Conservation (phyloP, 2,329 filamentous ascomycete genomes). For the Fusarium nygamai region DNA sequence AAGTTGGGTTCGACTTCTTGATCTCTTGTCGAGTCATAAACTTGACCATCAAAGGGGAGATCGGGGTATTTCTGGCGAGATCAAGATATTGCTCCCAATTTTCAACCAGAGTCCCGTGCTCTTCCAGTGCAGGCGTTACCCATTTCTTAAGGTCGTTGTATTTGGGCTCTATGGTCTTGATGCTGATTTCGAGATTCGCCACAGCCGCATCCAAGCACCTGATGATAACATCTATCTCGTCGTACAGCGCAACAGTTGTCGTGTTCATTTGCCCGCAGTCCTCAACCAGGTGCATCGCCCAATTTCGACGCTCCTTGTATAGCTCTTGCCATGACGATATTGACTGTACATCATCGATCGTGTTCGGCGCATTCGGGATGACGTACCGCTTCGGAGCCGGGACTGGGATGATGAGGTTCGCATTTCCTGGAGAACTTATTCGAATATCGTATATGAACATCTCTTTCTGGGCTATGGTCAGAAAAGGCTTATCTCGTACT, state of each 20-base stretch:
- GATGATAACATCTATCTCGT: constrained; percentile 79
- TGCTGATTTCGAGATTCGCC: constrained; percentile 81
- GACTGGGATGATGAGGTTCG: constrained; percentile 58
- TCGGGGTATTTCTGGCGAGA: constrained; percentile 70
- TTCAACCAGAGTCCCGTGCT: constrained; percentile 71
- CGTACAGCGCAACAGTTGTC: constrained; percentile 71
- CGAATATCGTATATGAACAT: constrained; percentile 92
- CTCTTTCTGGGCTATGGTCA: constrained; percentile 69
- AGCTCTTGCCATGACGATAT: constrained; percentile 89
- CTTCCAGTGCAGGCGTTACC: constrained; percentile 72
- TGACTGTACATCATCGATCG: constrained; percentile 80
- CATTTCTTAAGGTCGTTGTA: constrained; percentile 76
- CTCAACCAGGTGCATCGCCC: constrained; percentile 77
- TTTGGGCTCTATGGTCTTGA: constrained; percentile 76
- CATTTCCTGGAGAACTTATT: constrained; percentile 64
- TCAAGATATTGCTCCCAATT: constrained; percentile 76
- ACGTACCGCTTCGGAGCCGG: constrained; percentile 65
- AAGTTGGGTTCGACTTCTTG: constrained; percentile 62
- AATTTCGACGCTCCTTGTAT: constrained; percentile 81
- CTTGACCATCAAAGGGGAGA: constrained; percentile 71
- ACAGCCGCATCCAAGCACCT: constrained; percentile 86
- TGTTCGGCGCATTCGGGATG: constrained; percentile 79
- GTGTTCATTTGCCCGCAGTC: constrained; percentile 74
- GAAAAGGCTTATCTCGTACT: constrained; percentile 1
- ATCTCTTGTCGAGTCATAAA: constrained; percentile 67